These are phyloP conservation scores for Trichoderma arundinaceum DNA, from an alignment of 2,329 filamentous ascomycete species.

Conservation along the genomic window DNA sequence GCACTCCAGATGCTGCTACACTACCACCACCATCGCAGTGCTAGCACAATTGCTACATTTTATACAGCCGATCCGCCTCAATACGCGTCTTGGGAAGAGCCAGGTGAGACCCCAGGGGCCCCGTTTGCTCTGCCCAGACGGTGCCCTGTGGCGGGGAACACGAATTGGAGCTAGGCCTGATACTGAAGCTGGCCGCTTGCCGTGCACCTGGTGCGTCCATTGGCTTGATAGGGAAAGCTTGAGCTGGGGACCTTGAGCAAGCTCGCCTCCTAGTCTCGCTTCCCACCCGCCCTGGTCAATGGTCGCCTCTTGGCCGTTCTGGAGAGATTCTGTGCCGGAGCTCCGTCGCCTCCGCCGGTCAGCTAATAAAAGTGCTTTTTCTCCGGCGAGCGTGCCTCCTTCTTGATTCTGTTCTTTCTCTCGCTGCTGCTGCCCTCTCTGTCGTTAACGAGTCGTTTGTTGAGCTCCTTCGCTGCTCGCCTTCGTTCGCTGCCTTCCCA, in stretches of 20 bases:
- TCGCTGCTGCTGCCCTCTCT: slow-evolving; percentile 27
- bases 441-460: slow-evolving; percentile 28
- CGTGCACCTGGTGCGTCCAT: slow-evolving; percentile 20
- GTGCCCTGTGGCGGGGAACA: slow-evolving; percentile 28
- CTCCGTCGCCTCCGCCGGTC: slow-evolving; percentile 25
- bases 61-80: neutral
- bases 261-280: slow-evolving; percentile 14
- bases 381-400: slow-evolving; percentile 20
- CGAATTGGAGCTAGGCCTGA: slow-evolving; percentile 29
- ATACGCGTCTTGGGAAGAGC: no score
- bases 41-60: neutral
- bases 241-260: slow-evolving; percentile 21
- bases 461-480: slow-evolving; percentile 15
- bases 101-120: slow-evolving; percentile 17
- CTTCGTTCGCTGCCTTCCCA: slow-evolving; percentile 4
- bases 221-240: slow-evolving; percentile 24
- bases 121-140: slow-evolving; percentile 17
- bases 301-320: slow-evolving; percentile 5
- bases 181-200: slow-evolving; percentile 29
- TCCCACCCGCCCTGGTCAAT: slow-evolving; percentile 28
- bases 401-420: slow-evolving; percentile 20
- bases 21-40: no score
- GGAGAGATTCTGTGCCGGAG: slow-evolving; percentile 26
- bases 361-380: slow-evolving; percentile 28
- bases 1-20: neutral